Evolutionary conservation across 768 basidiomycete species (phyloP).

Genomic region (Leucocoprinus birnbaumii): DNA sequence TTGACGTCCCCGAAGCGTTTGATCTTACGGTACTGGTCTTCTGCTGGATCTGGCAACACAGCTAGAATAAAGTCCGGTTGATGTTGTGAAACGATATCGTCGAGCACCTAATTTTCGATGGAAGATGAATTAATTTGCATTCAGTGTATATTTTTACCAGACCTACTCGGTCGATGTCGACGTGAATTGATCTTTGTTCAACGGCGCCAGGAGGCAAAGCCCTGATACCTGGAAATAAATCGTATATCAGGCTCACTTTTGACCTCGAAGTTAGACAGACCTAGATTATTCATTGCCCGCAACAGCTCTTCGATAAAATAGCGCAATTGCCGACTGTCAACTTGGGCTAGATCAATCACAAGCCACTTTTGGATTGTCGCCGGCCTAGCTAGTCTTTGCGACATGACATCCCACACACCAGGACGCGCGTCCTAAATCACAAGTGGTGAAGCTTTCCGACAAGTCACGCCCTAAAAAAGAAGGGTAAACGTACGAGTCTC

Average conservation of each 20-base stretch:
- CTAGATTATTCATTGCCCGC: constrained; percentile 21
- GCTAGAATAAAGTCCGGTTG: constrained; percentile 22
- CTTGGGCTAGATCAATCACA: constrained; percentile 23
- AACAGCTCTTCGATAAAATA: constrained; percentile 20
- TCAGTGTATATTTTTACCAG: background rate
- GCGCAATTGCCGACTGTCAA: constrained; percentile 12
- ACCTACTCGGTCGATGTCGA: constrained; percentile 2
- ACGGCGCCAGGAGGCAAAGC: background rate
- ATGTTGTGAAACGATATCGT: background rate
- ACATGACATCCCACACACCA: constrained; percentile 31
- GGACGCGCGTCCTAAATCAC: constrained; percentile 9
- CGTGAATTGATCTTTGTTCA: constrained; percentile 1
- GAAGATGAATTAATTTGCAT: too few species aligned
- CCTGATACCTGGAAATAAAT: constrained; percentile 1
- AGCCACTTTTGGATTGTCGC: constrained; percentile 18
- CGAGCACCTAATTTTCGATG: constrained; percentile 12
- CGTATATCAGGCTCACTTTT: too few species aligned
- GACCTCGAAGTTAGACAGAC: constrained; percentile 13
- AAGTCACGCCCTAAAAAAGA: too few species aligned
- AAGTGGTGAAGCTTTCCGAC: background rate
- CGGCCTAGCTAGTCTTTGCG: constrained; percentile 18
- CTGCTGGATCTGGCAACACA: constrained; percentile 27
- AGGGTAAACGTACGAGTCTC: background rate
- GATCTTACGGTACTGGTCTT: constrained; percentile 23
- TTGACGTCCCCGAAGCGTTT: constrained; percentile 37